Percentiles rank a stretch among this genome's conserved stretches.
Conservation (phyloP, 2,329 filamentous ascomycete genomes). For the Curvularia verruculosa region DNA sequence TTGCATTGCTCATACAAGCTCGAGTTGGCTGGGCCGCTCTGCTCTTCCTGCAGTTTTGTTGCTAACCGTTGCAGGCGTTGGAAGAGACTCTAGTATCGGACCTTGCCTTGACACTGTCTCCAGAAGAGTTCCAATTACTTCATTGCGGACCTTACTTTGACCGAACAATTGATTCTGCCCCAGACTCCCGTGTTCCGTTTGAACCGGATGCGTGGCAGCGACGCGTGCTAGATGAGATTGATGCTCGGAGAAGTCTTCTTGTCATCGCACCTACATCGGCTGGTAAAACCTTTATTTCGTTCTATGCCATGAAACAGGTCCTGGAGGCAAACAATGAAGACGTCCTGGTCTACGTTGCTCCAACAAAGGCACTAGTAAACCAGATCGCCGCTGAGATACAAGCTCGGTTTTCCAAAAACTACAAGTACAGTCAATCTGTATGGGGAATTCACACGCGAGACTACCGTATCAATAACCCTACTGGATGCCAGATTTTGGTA, state of each 20-base stretch:
- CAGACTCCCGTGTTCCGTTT: conserved; percentile 73
- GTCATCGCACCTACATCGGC: conserved; percentile 79
- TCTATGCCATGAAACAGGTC: conserved; percentile 82
- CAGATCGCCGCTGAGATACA: conserved; percentile 82
- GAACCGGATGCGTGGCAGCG: conserved; percentile 79
- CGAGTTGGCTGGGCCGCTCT: background rate
- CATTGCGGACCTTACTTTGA: conserved; percentile 77
- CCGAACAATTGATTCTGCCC: conserved; percentile 70
- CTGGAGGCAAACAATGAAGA: conserved; percentile 71
- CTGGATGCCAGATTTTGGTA: conserved; percentile 74
- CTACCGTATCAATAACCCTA: conserved; percentile 74
- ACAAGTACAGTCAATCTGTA: conserved; percentile 67
- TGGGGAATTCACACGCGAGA: conserved; percentile 82
- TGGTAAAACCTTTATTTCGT: conserved; percentile 83
- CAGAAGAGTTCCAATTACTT: conserved; percentile 68
- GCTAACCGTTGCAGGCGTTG: conserved; percentile 16
- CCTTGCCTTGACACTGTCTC: conserved; percentile 48
- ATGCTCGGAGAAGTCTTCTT: conserved; percentile 71
- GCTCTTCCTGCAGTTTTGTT: background rate
- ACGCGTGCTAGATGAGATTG: conserved; percentile 74
- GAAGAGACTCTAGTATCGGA: conserved; percentile 28
- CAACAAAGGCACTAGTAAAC: conserved; percentile 82
- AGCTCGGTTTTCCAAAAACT: conserved; percentile 72
- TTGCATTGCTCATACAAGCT: background rate
- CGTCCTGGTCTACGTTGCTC: conserved; percentile 78